Evolutionary conservation across 257 asterid genomes (phyloP), one percentile per base, ranked within the genome.

Genomic region (Sherardia arvensis): DNA sequence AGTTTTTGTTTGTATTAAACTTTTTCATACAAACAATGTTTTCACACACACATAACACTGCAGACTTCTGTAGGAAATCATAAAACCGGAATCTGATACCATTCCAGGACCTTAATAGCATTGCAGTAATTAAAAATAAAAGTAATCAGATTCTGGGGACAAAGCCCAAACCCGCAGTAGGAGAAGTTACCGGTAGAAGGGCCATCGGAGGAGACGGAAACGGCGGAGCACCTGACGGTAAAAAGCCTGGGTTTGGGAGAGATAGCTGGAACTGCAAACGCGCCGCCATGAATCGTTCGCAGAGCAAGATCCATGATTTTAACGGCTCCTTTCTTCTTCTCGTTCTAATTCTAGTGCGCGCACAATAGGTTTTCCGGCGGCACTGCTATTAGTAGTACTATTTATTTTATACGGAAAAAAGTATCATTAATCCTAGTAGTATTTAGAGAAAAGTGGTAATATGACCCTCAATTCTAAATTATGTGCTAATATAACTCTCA

Each of bases 211-310:
- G 73, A 67, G 60, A 66, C 40, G 61, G 77, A 43, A 47, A 47
- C 57, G 27, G 74, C 58, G 36, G 71, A 74, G 59, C 78, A 74
- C 55, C 61, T 69, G 47, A 74, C 71, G 12, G 71, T 32, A 7
- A 74, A 63, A 51, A 60, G 33, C 55, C 61, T 64, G 28, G 49
- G 1, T 55, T 45, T 64, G 21, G 17, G 65, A 23, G 45, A 30
- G 20, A 47, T 7, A 5, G 69, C 23, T 20, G 72, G 15, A n/a
- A 65, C 51, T 53, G 62, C 48, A 22, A 71, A 51, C 26, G 58
- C 33, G 60, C 9, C 18, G 33, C 49, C 36, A 32, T 23, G 71
- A 26, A 56, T 66, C 26, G 51, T 29, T 48, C 55, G 38, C 70
- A 66, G 57, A 7, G 63, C 64, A 40, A 28, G 57, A 38, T 66